Base-by-base conservation (phyloP, 2,329 filamentous ascomycete genomes). In the Stemphylium lycopersici region DNA sequence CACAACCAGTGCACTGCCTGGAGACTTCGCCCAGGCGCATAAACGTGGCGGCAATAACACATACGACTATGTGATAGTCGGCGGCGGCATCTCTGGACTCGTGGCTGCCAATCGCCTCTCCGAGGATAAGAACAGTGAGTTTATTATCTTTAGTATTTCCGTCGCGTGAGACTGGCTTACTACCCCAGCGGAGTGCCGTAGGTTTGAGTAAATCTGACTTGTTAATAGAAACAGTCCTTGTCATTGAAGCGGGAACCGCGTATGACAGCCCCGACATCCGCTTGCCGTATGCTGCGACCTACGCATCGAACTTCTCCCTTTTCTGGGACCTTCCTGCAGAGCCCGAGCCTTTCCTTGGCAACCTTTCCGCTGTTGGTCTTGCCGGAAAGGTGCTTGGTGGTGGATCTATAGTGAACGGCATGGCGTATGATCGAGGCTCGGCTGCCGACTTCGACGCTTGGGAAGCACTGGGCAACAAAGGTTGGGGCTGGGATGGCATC, bases 391-490 rank as follows among this genome's bases (percentile, higher is more conserved):
- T 69, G 2, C 56, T 69, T 5, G 67, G 67, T 16, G 67, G 67
- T 13, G 67, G 67, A 0, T 67, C 66, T 1, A 37, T 58, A 3
- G 47, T 72, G 10, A 75, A 77, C 54, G 73, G 74, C 4, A 75
- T 78, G 73, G 55, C 70, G 37, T 76, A 72, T 44, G 70, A 72
- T 39, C 66, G 75, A 8, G 76, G 68, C 8, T 63, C 66, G 24
- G 61, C 63, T n/a, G 70, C 59, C 8, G 75, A 76, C 52, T 78
- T 76, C 48, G 81, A 87, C 66, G 79, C 78, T 2, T 88, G 85
- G 85, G 81, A 80, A 48, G 72, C 76, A n/a, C 67, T 88, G 16
- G 85, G 85, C 0, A 87, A 87, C 61, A 52, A 69, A 2, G 84
- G 83, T 3, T 88, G 85, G 85, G 78, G 79, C 1, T 87, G 83